Evolutionary conservation across 306 rosid species (phyloP).

Genomic region (Inga leiocalycina): DNA sequence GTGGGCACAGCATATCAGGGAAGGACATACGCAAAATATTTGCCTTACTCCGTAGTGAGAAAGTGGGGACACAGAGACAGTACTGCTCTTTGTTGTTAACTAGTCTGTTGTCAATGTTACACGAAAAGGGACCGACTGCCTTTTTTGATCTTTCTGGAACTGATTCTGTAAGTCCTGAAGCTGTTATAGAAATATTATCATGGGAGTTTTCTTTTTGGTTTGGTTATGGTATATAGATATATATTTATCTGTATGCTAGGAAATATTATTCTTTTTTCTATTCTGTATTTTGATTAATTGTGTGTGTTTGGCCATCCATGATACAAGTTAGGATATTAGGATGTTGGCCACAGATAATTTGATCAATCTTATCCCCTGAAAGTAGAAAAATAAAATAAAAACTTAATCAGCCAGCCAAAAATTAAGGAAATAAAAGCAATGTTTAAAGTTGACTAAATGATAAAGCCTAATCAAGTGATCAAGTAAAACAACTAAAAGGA

Average conservation of each 20-base stretch:
- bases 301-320: neutral
- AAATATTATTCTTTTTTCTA: neutral
- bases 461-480: neutral
- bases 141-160: conserved; percentile 85
- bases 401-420: neutral
- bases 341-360: neutral
- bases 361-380: neutral
- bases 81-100: conserved; percentile 84
- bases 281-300: neutral
- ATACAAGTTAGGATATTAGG: neutral
- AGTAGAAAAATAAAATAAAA: neutral
- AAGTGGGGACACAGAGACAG: conserved; percentile 73
- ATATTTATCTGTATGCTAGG: conserved; percentile 3
- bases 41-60: conserved; percentile 89
- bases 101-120: conserved; percentile 83
- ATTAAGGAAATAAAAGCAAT: neutral
- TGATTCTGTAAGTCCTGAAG: conserved; percentile 77
- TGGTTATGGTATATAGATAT: neutral
- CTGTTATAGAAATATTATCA: conserved; percentile 24
- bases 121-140: conserved; percentile 97
- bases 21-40: conserved; percentile 96
- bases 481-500: neutral
- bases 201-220: conserved; percentile 10
- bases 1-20: conserved; percentile 98
- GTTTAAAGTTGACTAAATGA: neutral